Evolutionary conservation across 1,284 basidiomycete species (phyloP).

Genomic region (Neolentinus lepideus): DNA sequence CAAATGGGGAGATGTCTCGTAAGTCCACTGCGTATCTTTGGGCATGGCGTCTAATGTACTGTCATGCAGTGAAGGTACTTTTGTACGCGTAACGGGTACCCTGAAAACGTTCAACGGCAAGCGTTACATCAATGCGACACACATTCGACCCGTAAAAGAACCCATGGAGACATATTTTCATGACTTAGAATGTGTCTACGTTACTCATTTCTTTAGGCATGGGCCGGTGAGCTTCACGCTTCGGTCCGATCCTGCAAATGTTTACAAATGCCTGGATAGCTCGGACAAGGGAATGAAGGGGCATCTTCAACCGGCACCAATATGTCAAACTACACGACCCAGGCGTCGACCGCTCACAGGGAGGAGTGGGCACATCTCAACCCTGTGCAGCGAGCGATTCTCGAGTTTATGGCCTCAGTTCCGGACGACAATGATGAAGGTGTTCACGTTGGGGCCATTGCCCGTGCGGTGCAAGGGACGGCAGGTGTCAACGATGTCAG

Average conservation of each 20-base stretch:
- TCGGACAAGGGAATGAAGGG: slow-evolving; percentile 8
- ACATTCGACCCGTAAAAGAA: slow-evolving; percentile 66
- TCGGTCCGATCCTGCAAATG: slow-evolving; percentile 2
- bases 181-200: slow-evolving; percentile 46
- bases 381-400: slow-evolving; percentile 39
- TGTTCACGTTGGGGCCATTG: slow-evolving; percentile 40
- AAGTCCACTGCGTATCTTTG: slow-evolving; percentile 6
- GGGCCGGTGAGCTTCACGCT: slow-evolving; percentile 23
- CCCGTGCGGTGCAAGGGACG: slow-evolving; percentile 20
- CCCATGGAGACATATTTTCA: slow-evolving; percentile 85
- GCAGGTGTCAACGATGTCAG: slow-evolving; percentile 10
- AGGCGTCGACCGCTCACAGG: slow-evolving; percentile 13
- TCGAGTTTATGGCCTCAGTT: slow-evolving; percentile 31
- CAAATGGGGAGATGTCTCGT: slow-evolving; percentile 43
- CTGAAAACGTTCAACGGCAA: slow-evolving; percentile 84
- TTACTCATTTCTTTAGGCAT: slow-evolving; percentile 33
- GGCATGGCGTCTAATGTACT: neutral
- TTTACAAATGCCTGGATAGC: slow-evolving; percentile 20
- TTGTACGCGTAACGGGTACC: slow-evolving; percentile 86
- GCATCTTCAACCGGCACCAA: slow-evolving; percentile 4
- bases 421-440: slow-evolving; percentile 34
- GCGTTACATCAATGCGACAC: slow-evolving; percentile 73
- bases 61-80: slow-evolving; percentile 58
- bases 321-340: slow-evolving; percentile 25
- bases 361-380: slow-evolving; percentile 33